phyloP scores from a whole-genome alignment of 2,329 filamentous ascomycete genomes.

The Phaeosphaeriaceae sp. region DNA sequence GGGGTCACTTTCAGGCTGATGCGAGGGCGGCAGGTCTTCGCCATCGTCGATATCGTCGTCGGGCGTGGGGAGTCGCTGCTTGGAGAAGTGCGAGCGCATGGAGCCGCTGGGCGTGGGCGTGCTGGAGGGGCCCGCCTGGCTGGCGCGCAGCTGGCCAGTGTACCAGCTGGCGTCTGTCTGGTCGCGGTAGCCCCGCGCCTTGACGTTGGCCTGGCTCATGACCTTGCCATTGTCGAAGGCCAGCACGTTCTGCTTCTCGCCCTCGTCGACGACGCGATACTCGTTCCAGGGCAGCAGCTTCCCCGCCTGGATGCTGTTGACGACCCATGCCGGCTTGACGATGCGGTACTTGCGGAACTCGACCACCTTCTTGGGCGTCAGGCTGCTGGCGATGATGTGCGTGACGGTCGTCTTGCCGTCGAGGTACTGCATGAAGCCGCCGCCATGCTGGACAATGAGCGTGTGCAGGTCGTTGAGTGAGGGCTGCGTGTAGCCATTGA shows the following conservation, averaged over 20 bases:
- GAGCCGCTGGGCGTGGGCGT: conserved; percentile 28
- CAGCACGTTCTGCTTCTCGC: conserved; percentile 80
- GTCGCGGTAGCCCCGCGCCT: conserved; percentile 73
- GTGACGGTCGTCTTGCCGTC: conserved; percentile 95
- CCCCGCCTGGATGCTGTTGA: conserved; percentile 84
- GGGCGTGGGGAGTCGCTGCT: conserved; percentile 33
- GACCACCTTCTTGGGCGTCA: conserved; percentile 91
- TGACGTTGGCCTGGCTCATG: conserved; percentile 69
- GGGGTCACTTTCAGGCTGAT: conserved; percentile 45
- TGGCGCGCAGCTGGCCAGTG: conserved; percentile 68
- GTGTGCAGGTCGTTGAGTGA: conserved; percentile 87
- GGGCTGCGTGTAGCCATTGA: conserved; percentile 96
- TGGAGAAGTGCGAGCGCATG: conserved; percentile 32
- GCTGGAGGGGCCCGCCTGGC: conserved; percentile 34
- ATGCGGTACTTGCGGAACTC: conserved; percentile 90
- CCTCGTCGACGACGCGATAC: conserved; percentile 86
- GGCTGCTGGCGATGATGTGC: conserved; percentile 88
- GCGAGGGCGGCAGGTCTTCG: conserved; percentile 40
- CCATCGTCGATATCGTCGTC: conserved; percentile 27
- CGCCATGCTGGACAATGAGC: conserved; percentile 91
- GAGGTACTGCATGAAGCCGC: conserved; percentile 91
- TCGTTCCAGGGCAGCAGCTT: conserved; percentile 83
- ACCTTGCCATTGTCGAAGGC: conserved; percentile 68
- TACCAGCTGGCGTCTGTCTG: conserved; percentile 88
- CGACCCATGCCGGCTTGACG: conserved; percentile 93